These are phyloP conservation scores for Crithidia brevicula DNA, from an alignment of 208 protist species.

Conservation along the genomic window DNA sequence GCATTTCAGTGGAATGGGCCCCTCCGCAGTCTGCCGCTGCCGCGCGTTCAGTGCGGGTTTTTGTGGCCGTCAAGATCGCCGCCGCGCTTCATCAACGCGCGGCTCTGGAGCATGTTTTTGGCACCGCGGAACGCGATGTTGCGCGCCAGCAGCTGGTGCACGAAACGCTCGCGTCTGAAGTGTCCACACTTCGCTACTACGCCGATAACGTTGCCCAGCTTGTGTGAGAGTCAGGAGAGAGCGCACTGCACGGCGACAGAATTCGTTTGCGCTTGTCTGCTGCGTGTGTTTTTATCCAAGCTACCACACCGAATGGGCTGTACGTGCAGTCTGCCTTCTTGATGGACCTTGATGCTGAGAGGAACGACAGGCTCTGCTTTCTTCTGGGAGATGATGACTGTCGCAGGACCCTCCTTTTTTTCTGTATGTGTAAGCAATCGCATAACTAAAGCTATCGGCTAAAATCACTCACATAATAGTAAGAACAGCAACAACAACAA, in stretches of 20 bases:
- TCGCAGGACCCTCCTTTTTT: too few species aligned
- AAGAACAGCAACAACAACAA: background rate
- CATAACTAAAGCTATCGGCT: background rate
- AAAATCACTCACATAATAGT: background rate
- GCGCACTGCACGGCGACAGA: too few species aligned
- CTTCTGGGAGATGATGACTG: too few species aligned
- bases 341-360: too few species aligned
- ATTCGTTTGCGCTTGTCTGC: too few species aligned
- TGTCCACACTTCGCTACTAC: slow-evolving; percentile 42
- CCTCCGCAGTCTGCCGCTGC: slow-evolving; percentile 23
- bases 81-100: slow-evolving; percentile 21
- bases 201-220: background rate
- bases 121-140: slow-evolving; percentile 14
- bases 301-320: too few species aligned
- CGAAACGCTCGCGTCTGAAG: slow-evolving; percentile 47
- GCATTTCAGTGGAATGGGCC: slow-evolving; percentile 51
- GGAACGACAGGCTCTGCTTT: too few species aligned
- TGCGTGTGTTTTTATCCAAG: too few species aligned
- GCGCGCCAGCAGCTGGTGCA: slow-evolving; percentile 38
- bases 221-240: too few species aligned
- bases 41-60: slow-evolving; percentile 13
- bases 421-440: background rate
- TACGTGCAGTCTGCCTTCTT: too few species aligned
- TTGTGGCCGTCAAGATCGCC: slow-evolving; percentile 21
- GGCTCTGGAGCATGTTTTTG: slow-evolving; percentile 18